These are phyloP conservation scores for Fusarium sp. DNA, from an alignment of 2,329 filamentous ascomycete genomes.

Conservation along the genomic window DNA sequence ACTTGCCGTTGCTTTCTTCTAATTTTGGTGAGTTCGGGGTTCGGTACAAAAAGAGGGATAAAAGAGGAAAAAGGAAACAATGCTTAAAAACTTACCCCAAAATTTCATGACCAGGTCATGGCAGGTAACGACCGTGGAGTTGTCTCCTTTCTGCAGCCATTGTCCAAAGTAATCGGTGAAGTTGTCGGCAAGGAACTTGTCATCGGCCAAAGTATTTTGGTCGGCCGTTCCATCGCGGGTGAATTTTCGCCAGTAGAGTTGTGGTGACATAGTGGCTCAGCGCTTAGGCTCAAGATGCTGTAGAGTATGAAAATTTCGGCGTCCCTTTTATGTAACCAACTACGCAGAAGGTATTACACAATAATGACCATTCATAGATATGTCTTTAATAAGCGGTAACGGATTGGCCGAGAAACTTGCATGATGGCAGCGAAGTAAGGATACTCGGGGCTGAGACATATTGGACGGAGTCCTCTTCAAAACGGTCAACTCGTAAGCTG, in stretches of 20 bases:
- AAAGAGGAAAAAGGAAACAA: too few relatives aligned
- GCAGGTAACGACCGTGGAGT: neutral
- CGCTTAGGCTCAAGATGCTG: neutral
- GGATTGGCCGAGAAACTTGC: neutral
- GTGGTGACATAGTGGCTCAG: neutral
- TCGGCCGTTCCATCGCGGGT: neutral
- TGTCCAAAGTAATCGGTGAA: neutral
- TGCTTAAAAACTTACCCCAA: neutral
- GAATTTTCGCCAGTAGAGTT: neutral
- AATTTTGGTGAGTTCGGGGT: too few relatives aligned
- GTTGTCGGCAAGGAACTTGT: neutral
- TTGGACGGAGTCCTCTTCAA: neutral
- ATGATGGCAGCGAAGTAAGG: too few relatives aligned
- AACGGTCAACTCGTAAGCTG: neutral
- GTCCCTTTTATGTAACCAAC: neutral
- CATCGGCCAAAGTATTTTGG: neutral
- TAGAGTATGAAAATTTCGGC: too few relatives aligned
- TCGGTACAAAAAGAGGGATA: too few relatives aligned
- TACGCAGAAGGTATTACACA: neutral
- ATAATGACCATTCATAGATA: neutral
- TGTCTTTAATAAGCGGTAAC: neutral
- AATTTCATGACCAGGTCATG: neutral
- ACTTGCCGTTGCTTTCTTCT: too few relatives aligned
- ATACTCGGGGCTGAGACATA: neutral
- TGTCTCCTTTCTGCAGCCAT: neutral